Conservation (phyloP, 176 grass and related monocot genomes). For the Musa schizocarpa region DNA sequence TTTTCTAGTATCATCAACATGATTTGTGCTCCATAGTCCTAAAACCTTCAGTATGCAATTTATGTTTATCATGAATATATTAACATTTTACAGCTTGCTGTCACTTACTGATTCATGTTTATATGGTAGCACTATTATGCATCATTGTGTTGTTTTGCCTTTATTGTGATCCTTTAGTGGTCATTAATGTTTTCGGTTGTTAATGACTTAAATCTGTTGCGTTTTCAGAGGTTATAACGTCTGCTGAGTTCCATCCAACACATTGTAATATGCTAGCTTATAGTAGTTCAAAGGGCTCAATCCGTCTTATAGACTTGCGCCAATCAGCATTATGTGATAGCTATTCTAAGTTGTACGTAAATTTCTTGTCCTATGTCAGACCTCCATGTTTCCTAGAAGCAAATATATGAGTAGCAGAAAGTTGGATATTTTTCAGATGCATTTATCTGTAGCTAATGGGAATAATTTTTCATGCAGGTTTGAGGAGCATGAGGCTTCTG, state of each 20-base stretch:
- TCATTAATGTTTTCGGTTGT: neutral
- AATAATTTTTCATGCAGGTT: conserved; percentile 45
- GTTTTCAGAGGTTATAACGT: conserved; percentile 91
- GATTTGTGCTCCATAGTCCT: too few species aligned
- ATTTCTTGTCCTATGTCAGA: neutral
- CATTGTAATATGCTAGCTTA: conserved; percentile 94
- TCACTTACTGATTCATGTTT: neutral
- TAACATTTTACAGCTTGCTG: neutral
- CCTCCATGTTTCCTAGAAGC: neutral
- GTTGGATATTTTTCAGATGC: neutral
- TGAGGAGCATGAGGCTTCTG: conserved; percentile 66
- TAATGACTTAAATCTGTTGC: neutral
- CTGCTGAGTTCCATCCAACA: conserved; percentile 88
- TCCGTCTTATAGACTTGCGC: conserved; percentile 92
- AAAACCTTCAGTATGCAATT: too few species aligned
- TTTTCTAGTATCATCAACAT: too few species aligned
- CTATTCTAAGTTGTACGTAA: conserved; percentile 86
- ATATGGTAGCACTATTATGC: neutral
- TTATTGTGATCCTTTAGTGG: neutral
- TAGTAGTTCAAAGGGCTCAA: conserved; percentile 98
- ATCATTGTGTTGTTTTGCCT: neutral
- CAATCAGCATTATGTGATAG: conserved; percentile 96
- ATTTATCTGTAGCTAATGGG: conserved; percentile 20
- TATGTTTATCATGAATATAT: too few species aligned
- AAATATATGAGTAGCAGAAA: neutral